These are phyloP conservation scores for Diatrype stigma DNA, from an alignment of 2,329 filamentous ascomycete genomes.

Conservation along the genomic window DNA sequence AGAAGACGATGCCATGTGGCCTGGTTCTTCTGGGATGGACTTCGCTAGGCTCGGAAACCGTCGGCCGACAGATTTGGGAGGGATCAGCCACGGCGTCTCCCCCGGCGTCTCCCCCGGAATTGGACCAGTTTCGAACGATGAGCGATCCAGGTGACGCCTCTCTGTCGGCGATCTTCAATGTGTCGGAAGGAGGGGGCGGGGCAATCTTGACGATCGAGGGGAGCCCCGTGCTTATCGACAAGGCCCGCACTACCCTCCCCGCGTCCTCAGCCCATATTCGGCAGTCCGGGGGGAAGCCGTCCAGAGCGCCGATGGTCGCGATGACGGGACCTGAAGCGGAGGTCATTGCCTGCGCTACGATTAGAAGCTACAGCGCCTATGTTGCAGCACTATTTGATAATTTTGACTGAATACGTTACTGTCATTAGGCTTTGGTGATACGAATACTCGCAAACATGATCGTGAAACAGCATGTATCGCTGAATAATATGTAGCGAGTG, in stretches of 20 bases:
- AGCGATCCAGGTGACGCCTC: background rate
- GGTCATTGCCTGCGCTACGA: background rate
- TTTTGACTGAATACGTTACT: slow-evolving; percentile 2
- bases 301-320: background rate
- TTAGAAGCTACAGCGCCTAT: slow-evolving; percentile 6
- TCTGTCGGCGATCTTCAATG: background rate
- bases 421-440: too few species aligned
- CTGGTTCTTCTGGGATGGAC: slow-evolving; percentile 4
- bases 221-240: background rate
- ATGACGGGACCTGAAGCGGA: slow-evolving; percentile 3
- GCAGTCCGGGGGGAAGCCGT: background rate
- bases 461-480: too few species aligned
- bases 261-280: background rate
- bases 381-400: slow-evolving; percentile 9
- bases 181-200: background rate
- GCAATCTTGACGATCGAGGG: background rate
- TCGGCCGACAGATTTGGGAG: slow-evolving; percentile 5
- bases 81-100: background rate
- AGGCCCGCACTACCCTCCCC: background rate
- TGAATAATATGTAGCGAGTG: too few species aligned
- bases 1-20: background rate
- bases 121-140: background rate
- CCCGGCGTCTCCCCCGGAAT: background rate
- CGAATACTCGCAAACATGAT: too few species aligned
- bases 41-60: background rate